phyloP scores from a whole-genome alignment of 352 stramenopile genomes.

The Phytopythium montanum region DNA sequence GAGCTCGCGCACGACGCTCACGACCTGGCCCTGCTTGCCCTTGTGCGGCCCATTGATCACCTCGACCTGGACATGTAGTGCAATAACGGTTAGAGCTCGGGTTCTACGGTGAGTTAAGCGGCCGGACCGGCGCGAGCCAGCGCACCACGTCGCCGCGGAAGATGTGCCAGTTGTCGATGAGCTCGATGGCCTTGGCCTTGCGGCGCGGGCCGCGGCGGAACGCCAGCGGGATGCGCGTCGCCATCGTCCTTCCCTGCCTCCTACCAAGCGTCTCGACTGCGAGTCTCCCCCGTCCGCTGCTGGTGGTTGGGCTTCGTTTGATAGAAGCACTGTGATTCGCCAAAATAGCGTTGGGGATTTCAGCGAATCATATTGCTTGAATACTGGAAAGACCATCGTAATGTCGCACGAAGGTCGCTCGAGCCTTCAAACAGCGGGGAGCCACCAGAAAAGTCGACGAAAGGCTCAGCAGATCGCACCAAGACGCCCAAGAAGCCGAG shows the following conservation, averaged over 20 bases:
- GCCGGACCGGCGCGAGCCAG: not conserved
- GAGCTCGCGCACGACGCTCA: slow-evolving; percentile 68
- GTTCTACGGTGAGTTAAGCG: not conserved
- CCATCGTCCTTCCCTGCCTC: slow-evolving; percentile 40
- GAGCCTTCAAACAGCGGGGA: too few species aligned
- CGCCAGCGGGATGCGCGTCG: slow-evolving; percentile 71
- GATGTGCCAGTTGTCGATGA: slow-evolving; percentile 83
- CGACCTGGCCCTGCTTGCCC: slow-evolving; percentile 73
- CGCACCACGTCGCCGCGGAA: slow-evolving; percentile 66
- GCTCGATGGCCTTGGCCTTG: slow-evolving; percentile 76
- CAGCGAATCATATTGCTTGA: too few species aligned
- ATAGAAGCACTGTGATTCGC: too few species aligned
- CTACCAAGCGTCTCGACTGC: not conserved
- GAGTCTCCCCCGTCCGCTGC: not conserved
- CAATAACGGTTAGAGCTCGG: not conserved
- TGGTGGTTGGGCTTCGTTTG: not conserved
- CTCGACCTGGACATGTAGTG: slow-evolving; percentile 43
- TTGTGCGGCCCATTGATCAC: slow-evolving; percentile 80
- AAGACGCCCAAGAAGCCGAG: slow-evolving; percentile 1
- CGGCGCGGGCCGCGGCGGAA: slow-evolving; percentile 72
- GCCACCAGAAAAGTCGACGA: slow-evolving; percentile 42
- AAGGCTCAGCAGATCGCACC: slow-evolving; percentile 6
- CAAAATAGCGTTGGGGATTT: too few species aligned
- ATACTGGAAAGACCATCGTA: too few species aligned
- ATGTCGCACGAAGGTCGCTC: too few species aligned